A percentile compares a stretch with the other conserved stretches of the same genome.
Evolutionary conservation across 2,329 filamentous ascomycete species (phyloP).

Genomic region (Tolypocladium ophioglossoides): DNA sequence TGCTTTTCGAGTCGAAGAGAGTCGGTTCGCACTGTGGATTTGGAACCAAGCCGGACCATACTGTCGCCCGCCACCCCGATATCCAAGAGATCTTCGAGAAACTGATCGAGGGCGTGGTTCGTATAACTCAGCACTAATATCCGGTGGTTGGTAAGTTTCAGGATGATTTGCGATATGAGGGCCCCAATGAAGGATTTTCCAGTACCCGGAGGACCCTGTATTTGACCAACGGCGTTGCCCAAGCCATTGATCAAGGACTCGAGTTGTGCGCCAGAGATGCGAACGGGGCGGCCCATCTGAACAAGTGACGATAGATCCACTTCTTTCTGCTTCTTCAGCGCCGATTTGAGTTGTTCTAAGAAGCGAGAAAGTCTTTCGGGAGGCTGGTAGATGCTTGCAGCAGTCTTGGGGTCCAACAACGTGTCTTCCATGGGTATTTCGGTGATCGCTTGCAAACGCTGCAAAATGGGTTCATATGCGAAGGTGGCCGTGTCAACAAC

Average conservation of each 20-base stretch:
- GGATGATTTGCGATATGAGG: conserved; percentile 44
- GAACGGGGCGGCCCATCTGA: conserved; percentile 14
- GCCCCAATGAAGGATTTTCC: conserved; percentile 69
- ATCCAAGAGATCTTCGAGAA: conserved; percentile 51
- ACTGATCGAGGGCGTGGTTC: conserved; percentile 57
- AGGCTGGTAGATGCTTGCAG: conserved; percentile 5
- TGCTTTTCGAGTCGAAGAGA: conserved; percentile 30
- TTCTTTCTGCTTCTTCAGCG: not conserved
- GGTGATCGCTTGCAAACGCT: conserved; percentile 43
- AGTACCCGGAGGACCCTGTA: conserved; percentile 67
- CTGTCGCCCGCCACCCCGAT: conserved; percentile 37
- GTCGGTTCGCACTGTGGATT: conserved; percentile 38
- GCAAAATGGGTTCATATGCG: conserved; percentile 56
- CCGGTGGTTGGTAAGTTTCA: conserved; percentile 33
- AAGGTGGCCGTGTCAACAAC: conserved; percentile 57
- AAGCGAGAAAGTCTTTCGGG: conserved; percentile 4
- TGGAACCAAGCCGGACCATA: conserved; percentile 56
- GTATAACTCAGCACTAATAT: conserved; percentile 60
- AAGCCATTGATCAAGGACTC: conserved; percentile 45
- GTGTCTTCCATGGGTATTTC: conserved; percentile 45
- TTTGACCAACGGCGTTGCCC: conserved; percentile 41
- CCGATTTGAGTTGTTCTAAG: not conserved
- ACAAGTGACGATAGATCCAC: conserved; percentile 7
- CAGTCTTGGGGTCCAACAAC: conserved; percentile 30
- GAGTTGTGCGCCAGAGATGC: conserved; percentile 33